Conservation (phyloP, 1,284 basidiomycete genomes). For the Cutaneotrichosporon arboriforme region DNA sequence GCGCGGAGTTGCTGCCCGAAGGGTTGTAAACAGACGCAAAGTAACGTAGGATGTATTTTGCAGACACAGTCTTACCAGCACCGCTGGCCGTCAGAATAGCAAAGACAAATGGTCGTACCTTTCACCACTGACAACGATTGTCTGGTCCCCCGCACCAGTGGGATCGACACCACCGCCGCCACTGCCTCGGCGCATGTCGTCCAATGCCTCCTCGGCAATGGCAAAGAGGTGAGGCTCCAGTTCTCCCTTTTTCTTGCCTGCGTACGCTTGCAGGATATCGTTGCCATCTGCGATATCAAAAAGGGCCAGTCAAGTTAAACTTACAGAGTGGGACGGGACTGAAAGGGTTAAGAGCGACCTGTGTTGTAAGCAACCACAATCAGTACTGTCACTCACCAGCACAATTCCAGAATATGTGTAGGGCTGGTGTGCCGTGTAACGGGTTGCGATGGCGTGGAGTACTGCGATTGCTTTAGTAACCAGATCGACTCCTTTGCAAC, state of each 20-base stretch:
- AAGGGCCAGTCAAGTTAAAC: constrained; percentile 6
- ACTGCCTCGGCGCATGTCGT: constrained; percentile 67
- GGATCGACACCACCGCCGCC: constrained; percentile 64
- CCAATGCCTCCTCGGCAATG: constrained; percentile 98
- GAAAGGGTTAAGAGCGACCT: constrained; percentile 97
- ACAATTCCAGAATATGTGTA: constrained; percentile 97
- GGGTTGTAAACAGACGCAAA: constrained; percentile 94
- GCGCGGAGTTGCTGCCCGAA: constrained; percentile 50
- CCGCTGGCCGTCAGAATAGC: constrained; percentile 56
- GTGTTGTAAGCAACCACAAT: constrained; percentile 7
- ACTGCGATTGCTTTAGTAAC: constrained; percentile 54
- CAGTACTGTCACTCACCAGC: constrained; percentile 34
- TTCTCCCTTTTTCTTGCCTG: constrained; percentile 84
- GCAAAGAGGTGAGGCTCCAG: constrained; percentile 97
- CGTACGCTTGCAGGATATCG: constrained; percentile 96
- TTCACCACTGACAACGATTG: constrained; percentile 98
- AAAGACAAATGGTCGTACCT: constrained; percentile 54
- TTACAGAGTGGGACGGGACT: constrained; percentile 75
- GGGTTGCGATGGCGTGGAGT: constrained; percentile 91
- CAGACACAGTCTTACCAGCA: constrained; percentile 98
- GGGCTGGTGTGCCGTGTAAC: constrained; percentile 94
- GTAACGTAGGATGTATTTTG: constrained; percentile 99
- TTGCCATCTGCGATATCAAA: constrained; percentile 59
- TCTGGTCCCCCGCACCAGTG: constrained; percentile 66
- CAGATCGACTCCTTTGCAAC: neutral